phyloP scores from a whole-genome alignment of 306 rosid genomes.

The Delonix regia region DNA sequence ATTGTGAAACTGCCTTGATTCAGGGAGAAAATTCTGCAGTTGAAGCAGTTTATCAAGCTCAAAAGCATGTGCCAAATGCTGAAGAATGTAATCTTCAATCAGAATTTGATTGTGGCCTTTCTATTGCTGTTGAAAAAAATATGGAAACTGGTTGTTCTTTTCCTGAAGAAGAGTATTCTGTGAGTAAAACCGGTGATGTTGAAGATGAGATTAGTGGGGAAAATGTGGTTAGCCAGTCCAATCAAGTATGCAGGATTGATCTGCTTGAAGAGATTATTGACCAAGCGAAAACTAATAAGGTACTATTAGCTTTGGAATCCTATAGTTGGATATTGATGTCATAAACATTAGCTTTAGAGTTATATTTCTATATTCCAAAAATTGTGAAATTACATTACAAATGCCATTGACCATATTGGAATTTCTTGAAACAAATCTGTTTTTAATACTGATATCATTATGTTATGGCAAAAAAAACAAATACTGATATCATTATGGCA shows the following conservation, averaged over 20 bases:
- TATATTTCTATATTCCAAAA: neutral
- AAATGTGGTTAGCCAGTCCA: slow-evolving; percentile 40
- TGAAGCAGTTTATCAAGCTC: neutral
- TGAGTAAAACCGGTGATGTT: slow-evolving; percentile 36
- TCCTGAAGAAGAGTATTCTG: slow-evolving; percentile 31
- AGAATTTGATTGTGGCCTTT: slow-evolving; percentile 34
- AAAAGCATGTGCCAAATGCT: slow-evolving; percentile 15
- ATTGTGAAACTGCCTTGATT: slow-evolving; percentile 26
- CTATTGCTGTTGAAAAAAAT: slow-evolving; percentile 28
- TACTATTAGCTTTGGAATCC: slow-evolving; percentile 38
- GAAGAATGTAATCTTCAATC: slow-evolving; percentile 27
- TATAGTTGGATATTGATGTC: neutral
- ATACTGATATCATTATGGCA: neutral
- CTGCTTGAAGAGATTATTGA: slow-evolving; percentile 79
- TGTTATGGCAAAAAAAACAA: no score
- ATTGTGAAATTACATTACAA: neutral
- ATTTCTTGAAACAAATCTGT: neutral
- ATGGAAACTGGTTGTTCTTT: slow-evolving; percentile 34
- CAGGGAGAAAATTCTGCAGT: slow-evolving; percentile 4
- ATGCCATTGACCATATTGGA: neutral
- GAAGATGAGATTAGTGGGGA: slow-evolving; percentile 43
- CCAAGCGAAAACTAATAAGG: slow-evolving; percentile 88
- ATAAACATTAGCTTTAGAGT: neutral
- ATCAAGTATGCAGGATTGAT: slow-evolving; percentile 54
- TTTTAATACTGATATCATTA: neutral